Evolutionary conservation across 305 asterid species (phyloP).

Genomic region (Euphrasia arctica): DNA sequence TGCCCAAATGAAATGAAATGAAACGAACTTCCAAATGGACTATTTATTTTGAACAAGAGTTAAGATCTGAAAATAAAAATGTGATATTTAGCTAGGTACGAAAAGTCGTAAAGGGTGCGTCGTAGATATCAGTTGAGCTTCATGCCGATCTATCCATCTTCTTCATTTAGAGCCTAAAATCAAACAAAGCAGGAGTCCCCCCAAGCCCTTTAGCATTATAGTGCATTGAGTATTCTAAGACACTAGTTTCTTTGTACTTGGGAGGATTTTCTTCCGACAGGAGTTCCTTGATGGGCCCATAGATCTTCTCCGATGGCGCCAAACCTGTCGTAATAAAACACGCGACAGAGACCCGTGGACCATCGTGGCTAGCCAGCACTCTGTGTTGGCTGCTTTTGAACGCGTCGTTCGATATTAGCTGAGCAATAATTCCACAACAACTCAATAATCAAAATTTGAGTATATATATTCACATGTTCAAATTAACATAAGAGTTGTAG

Average conservation of each 20-base stretch:
- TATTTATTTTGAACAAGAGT: no score
- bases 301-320: background rate
- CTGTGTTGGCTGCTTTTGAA: background rate
- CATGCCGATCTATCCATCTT: background rate
- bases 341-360: background rate
- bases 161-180: constrained; percentile 32
- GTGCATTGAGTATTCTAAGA: constrained; percentile 36
- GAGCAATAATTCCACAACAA: no score
- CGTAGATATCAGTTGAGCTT: no score
- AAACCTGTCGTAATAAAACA: background rate
- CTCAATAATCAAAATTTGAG: no score
- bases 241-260: constrained; percentile 20
- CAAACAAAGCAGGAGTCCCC: constrained; percentile 36
- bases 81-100: no score
- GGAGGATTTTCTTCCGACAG: background rate
- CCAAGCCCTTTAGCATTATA: constrained; percentile 40
- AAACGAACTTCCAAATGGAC: no score
- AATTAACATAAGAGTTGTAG: no score
- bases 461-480: no score
- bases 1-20: no score
- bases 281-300: background rate
- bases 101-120: no score
- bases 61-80: no score
- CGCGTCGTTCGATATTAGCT: background rate
- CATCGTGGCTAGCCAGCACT: background rate